Percentiles rank a stretch among this genome's conserved stretches.
These are phyloP conservation scores for Pezizomycotina sp. DNA, from an alignment of 2,329 filamentous ascomycete genomes.

Conservation along the genomic window DNA sequence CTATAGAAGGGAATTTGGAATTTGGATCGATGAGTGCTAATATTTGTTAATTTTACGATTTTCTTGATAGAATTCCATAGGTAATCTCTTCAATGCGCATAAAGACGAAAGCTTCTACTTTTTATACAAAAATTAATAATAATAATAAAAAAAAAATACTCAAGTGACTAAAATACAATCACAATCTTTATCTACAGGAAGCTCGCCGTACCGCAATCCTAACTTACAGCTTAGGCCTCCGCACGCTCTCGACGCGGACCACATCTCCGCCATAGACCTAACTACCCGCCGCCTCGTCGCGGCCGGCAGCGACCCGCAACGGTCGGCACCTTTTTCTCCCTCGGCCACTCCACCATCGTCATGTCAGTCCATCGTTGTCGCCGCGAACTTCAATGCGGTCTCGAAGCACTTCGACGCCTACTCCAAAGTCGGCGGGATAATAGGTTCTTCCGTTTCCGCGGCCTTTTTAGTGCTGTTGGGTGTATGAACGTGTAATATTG, in stretches of 20 bases:
- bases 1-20: neutral
- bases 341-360: constrained; percentile 88
- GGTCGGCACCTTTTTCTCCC: constrained; percentile 78
- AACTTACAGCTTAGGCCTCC: constrained; percentile 72
- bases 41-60: constrained; percentile 11
- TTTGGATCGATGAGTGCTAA: constrained; percentile 5
- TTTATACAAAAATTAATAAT: neutral
- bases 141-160: neutral
- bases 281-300: constrained; percentile 84
- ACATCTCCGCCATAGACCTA: constrained; percentile 80
- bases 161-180: neutral
- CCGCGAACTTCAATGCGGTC: constrained; percentile 72
- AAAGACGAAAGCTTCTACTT: too few species aligned
- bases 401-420: constrained; percentile 68
- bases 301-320: constrained; percentile 73
- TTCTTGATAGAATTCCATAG: constrained; percentile 31
- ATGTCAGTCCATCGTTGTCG: constrained; percentile 81
- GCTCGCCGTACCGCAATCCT: constrained; percentile 68
- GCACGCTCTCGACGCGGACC: constrained; percentile 95
- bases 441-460: constrained; percentile 75
- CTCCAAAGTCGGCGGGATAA: constrained; percentile 63
- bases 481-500: constrained; percentile 73
- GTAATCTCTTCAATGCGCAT: constrained; percentile 33
- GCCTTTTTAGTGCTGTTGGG: constrained; percentile 69
- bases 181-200: constrained; percentile 34